phyloP scores from a whole-genome alignment of 345 rosid genomes.

The Pelargonium nanum region DNA sequence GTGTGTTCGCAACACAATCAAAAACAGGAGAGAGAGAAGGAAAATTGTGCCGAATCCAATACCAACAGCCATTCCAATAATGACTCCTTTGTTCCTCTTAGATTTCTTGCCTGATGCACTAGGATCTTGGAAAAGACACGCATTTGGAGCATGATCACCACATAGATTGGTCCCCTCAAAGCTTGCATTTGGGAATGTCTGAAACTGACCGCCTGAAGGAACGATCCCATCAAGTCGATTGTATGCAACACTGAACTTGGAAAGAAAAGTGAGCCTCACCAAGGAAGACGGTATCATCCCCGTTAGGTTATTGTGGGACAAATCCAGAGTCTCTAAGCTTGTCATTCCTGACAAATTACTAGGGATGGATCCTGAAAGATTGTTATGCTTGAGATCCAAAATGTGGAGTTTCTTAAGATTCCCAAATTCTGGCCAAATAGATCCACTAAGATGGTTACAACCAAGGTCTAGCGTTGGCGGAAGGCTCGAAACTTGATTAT shows the following conservation, averaged over 20 bases:
- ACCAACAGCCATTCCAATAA: slow-evolving; percentile 54
- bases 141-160: slow-evolving; percentile 15
- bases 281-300: slow-evolving; percentile 6
- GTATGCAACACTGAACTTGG: slow-evolving; percentile 1
- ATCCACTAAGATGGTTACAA: slow-evolving; percentile 10
- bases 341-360: slow-evolving; percentile 1
- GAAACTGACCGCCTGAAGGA: slow-evolving; percentile 5
- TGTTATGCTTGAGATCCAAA: slow-evolving; percentile 8
- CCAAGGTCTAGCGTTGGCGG: slow-evolving; percentile 6
- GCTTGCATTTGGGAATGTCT: background rate
- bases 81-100: slow-evolving; percentile 21
- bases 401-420: slow-evolving; percentile 3
- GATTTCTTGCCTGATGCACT: slow-evolving; percentile 12
- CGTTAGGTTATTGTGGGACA: slow-evolving; percentile 6
- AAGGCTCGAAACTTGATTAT: background rate
- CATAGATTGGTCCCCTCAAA: slow-evolving; percentile 6
- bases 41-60: slow-evolving; percentile 42
- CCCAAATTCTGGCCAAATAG: slow-evolving; percentile 8
- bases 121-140: slow-evolving; percentile 21
- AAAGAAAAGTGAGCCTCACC: slow-evolving; percentile 1
- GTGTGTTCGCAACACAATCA: slow-evolving; percentile 42
- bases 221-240: slow-evolving; percentile 4
- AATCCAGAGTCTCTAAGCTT: slow-evolving; percentile 3
- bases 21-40: slow-evolving; percentile 30
- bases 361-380: slow-evolving; percentile 7